phyloP scores from a whole-genome alignment of 345 rosid species.

The Clausena lansium region DNA sequence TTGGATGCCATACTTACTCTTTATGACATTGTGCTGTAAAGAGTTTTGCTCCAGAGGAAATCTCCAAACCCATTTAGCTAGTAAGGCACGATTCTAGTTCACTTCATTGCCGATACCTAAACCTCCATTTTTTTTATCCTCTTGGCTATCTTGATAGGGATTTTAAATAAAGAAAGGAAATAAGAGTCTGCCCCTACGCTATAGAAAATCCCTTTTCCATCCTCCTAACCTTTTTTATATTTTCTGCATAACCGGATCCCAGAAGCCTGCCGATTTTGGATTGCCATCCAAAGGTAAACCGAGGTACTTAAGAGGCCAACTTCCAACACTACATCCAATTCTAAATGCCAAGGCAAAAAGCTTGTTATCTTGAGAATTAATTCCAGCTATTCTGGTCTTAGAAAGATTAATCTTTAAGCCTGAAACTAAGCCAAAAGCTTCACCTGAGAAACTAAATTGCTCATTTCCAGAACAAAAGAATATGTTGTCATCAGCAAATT shows the following conservation, averaged over 20 bases:
- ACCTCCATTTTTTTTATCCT: neutral
- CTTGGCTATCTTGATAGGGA: neutral
- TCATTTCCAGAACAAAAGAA: neutral
- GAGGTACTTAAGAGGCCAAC: neutral
- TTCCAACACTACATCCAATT: neutral
- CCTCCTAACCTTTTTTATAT: neutral
- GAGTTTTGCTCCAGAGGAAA: neutral
- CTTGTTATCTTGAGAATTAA: neutral
- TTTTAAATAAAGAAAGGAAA: neutral
- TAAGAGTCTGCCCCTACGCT: too few species aligned
- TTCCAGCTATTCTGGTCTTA: neutral
- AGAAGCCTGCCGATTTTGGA: neutral
- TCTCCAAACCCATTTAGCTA: too few species aligned
- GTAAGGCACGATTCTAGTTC: neutral
- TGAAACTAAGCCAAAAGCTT: neutral
- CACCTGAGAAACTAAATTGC: neutral
- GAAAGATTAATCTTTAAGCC: neutral
- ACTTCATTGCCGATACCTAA: too few species aligned
- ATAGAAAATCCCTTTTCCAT: too few species aligned
- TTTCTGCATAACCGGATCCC: neutral
- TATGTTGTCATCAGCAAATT: neutral
- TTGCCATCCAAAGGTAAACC: neutral
- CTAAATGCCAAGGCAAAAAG: neutral
- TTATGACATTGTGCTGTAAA: neutral
- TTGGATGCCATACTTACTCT: neutral